Evolutionary conservation across 768 basidiomycete species (phyloP).

Genomic region (Mycena belliarum): DNA sequence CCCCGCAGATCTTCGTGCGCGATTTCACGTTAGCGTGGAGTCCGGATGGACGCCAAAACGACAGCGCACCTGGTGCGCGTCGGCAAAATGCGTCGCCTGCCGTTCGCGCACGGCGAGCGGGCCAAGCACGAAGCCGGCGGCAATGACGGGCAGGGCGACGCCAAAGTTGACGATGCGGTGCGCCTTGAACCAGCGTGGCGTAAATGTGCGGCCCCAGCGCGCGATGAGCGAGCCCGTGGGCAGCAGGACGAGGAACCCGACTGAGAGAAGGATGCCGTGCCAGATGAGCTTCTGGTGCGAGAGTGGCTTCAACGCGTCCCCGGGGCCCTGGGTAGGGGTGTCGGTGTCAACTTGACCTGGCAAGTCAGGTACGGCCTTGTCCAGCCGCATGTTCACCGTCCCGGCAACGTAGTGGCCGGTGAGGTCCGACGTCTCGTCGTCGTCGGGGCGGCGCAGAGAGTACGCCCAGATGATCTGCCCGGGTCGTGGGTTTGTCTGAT

Average conservation of each 20-base stretch:
- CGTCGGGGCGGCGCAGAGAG: constrained; percentile 32
- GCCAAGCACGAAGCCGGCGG: constrained; percentile 50
- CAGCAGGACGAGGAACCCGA: constrained; percentile 59
- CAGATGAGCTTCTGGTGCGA: constrained; percentile 46
- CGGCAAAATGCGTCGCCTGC: constrained; percentile 43
- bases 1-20: constrained; percentile 48
- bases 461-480: constrained; percentile 42
- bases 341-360: neutral
- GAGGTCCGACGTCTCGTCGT: constrained; percentile 23
- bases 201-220: constrained; percentile 53
- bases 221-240: constrained; percentile 56
- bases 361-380: constrained; percentile 28
- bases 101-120: constrained; percentile 46
- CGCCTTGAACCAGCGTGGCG: constrained; percentile 54
- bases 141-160: constrained; percentile 50
- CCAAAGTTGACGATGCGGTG: constrained; percentile 54
- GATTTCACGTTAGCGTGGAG: neutral
- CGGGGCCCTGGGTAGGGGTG: constrained; percentile 1
- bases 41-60: neutral
- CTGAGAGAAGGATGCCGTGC: constrained; percentile 52
- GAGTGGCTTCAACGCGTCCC: constrained; percentile 21
- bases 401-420: constrained; percentile 36
- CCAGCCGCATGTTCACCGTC: constrained; percentile 36
- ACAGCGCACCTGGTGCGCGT: constrained; percentile 49
- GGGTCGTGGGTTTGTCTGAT: constrained; percentile 30